Evolutionary conservation across 2,329 filamentous ascomycete genomes (phyloP).

Genomic region (Gliomastix tumulicola): DNA sequence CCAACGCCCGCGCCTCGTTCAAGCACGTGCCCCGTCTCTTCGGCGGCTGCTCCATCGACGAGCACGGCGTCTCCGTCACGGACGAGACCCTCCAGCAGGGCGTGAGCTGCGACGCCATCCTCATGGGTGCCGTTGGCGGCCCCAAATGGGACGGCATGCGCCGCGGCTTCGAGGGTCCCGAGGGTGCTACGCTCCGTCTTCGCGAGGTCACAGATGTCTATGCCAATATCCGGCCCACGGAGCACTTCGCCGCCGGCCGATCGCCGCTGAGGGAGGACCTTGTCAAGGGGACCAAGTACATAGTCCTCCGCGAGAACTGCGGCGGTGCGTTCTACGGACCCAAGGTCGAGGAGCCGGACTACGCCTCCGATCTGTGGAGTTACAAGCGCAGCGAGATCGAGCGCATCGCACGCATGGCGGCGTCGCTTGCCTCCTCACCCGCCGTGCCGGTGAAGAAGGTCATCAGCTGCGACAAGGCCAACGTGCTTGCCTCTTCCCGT

Average conservation of each 20-base stretch:
- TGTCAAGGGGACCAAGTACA: constrained; percentile 32
- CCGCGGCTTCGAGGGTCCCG: constrained; percentile 87
- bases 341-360: constrained; percentile 33
- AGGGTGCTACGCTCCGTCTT: constrained; percentile 89
- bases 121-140: constrained; percentile 93
- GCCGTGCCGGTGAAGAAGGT: constrained; percentile 62
- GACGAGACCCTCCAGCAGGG: constrained; percentile 88
- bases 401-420: constrained; percentile 48
- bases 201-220: constrained; percentile 93
- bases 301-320: constrained; percentile 42
- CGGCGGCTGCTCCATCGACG: constrained; percentile 87
- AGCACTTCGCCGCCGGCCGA: constrained; percentile 97
- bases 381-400: constrained; percentile 38
- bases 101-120: constrained; percentile 86
- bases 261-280: constrained; percentile 66
- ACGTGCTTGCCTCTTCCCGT: constrained; percentile 90
- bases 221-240: constrained; percentile 95
- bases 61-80: constrained; percentile 80
- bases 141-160: constrained; percentile 66
- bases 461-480: constrained; percentile 97
- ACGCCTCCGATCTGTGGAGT: constrained; percentile 39
- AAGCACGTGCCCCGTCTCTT: constrained; percentile 77
- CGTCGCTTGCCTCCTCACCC: constrained; percentile 54
- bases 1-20: constrained; percentile 90
- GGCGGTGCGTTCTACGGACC: constrained; percentile 42